Evolutionary conservation across 345 rosid species (phyloP).

Genomic region (Sisymbrium altissimum): DNA sequence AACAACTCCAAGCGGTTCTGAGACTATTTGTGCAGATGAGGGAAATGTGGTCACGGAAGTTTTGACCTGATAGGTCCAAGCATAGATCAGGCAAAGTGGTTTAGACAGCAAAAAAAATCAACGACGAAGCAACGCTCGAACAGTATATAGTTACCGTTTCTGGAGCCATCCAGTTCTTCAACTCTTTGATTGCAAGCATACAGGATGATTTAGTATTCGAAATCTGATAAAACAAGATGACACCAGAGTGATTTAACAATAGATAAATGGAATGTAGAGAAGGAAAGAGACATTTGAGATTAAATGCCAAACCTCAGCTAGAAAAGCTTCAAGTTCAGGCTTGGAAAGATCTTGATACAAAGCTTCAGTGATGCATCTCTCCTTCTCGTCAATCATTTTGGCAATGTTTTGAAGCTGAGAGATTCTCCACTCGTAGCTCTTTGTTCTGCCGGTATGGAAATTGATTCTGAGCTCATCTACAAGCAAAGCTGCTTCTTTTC

Average conservation of each 20-base stretch:
- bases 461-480: slow-evolving; percentile 47
- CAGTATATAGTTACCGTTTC: slow-evolving; percentile 47
- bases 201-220: slow-evolving; percentile 49
- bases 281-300: neutral
- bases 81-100: slow-evolving; percentile 4
- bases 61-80: slow-evolving; percentile 49
- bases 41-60: slow-evolving; percentile 69
- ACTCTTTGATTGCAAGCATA: slow-evolving; percentile 53
- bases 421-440: slow-evolving; percentile 76
- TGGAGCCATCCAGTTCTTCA: slow-evolving; percentile 78
- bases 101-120: neutral
- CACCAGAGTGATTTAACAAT: neutral
- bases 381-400: slow-evolving; percentile 68
- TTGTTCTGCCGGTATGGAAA: slow-evolving; percentile 61
- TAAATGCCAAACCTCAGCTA: slow-evolving; percentile 53
- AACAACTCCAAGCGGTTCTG: slow-evolving; percentile 82
- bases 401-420: slow-evolving; percentile 54
- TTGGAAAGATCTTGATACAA: slow-evolving; percentile 65
- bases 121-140: neutral
- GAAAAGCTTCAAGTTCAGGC: slow-evolving; percentile 59
- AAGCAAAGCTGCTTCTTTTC: slow-evolving; percentile 44
- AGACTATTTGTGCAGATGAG: slow-evolving; percentile 73
- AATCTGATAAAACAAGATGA: slow-evolving; percentile 45
- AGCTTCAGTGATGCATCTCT: slow-evolving; percentile 53
- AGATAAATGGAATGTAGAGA: neutral